A percentile compares a stretch with the other conserved stretches of the same genome.
Evolutionary conservation across 2,329 filamentous ascomycete genomes (phyloP).

Genomic region (Xylariomycetidae sp.): DNA sequence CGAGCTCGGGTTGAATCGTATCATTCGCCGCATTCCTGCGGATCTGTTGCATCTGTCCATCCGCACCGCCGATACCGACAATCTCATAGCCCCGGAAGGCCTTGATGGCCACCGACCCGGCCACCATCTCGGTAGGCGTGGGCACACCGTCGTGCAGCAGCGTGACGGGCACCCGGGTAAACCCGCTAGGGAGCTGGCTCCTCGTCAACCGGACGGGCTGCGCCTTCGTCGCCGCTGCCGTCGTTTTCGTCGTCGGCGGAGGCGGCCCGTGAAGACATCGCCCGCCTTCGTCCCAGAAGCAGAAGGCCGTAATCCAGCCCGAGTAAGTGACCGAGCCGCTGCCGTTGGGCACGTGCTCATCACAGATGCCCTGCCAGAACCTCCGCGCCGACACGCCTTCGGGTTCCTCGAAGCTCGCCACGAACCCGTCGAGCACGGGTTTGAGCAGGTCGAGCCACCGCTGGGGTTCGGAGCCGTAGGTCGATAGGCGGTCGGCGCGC

Average conservation of each 20-base stretch:
- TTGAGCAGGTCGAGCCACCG: constrained; percentile 16
- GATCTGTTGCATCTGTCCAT: too few relatives aligned
- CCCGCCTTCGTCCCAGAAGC: constrained; percentile 26
- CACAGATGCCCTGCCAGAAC: constrained; percentile 26
- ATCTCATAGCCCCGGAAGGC: too few relatives aligned
- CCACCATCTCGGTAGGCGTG: constrained; percentile 25
- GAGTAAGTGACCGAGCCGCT: constrained; percentile 24
- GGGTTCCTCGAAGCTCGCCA: constrained; percentile 23
- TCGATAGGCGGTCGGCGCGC: constrained; percentile 12
- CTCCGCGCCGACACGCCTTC: constrained; percentile 7
- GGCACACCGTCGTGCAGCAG: constrained; percentile 19
- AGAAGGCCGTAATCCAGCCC: constrained; percentile 30
- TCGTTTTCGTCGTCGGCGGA: constrained; percentile 8
- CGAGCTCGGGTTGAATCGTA: too few relatives aligned
- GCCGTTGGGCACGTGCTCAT: constrained; percentile 21
- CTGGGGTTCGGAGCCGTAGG: constrained; percentile 13
- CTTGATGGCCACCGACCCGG: constrained; percentile 23
- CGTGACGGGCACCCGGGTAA: constrained; percentile 22
- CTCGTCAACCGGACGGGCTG: constrained; percentile 17
- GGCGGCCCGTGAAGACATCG: constrained; percentile 16
- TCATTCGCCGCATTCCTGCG: too few relatives aligned
- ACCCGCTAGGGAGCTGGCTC: constrained; percentile 24
- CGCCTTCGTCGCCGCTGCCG: too few relatives aligned
- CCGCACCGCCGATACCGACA: too few relatives aligned
- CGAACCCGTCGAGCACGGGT: constrained; percentile 22